phyloP scores from a whole-genome alignment of 2,329 filamentous ascomycete species.

The Fusarium anthophilum region DNA sequence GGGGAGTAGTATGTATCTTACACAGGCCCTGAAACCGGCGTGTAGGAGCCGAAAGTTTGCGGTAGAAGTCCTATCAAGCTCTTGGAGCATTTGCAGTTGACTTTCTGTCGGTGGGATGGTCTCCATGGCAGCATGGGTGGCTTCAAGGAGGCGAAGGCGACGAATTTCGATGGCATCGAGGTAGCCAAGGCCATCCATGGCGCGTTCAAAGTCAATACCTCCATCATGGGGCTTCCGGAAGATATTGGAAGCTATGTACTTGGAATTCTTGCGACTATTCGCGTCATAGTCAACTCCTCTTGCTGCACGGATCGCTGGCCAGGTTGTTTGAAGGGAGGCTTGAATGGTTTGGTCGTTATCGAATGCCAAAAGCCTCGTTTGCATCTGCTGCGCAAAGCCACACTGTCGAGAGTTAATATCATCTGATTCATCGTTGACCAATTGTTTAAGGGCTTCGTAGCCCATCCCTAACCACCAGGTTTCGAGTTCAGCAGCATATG shows the following conservation, averaged over 20 bases:
- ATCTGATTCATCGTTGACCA: conserved; percentile 38
- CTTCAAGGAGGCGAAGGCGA: conserved; percentile 42
- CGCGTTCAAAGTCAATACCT: conserved; percentile 40
- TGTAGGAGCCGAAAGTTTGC: conserved; percentile 45
- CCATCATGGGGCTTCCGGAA: conserved; percentile 43
- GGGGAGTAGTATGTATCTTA: conserved; percentile 30
- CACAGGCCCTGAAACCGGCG: conserved; percentile 47
- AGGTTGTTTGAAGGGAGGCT: conserved; percentile 28
- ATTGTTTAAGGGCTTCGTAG: conserved; percentile 35
- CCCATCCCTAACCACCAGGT: conserved; percentile 48
- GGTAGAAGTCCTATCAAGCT: conserved; percentile 44
- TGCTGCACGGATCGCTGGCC: conserved; percentile 26
- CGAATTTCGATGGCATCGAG: conserved; percentile 48
- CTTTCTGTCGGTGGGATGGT: conserved; percentile 8
- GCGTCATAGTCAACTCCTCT: conserved; percentile 29
- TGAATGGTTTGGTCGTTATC: conserved; percentile 42
- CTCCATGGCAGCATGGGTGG: conserved; percentile 32
- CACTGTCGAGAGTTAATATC: conserved; percentile 39
- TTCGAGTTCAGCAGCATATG: conserved; percentile 45
- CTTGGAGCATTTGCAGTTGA: conserved; percentile 39
- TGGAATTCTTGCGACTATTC: conserved; percentile 44
- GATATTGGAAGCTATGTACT: conserved; percentile 35
- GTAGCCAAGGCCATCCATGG: conserved; percentile 45
- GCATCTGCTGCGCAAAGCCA: conserved; percentile 47
- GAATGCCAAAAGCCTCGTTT: conserved; percentile 44